phyloP scores from a whole-genome alignment of 2,329 filamentous ascomycete genomes.

The Colletotrichum eremochloae region DNA sequence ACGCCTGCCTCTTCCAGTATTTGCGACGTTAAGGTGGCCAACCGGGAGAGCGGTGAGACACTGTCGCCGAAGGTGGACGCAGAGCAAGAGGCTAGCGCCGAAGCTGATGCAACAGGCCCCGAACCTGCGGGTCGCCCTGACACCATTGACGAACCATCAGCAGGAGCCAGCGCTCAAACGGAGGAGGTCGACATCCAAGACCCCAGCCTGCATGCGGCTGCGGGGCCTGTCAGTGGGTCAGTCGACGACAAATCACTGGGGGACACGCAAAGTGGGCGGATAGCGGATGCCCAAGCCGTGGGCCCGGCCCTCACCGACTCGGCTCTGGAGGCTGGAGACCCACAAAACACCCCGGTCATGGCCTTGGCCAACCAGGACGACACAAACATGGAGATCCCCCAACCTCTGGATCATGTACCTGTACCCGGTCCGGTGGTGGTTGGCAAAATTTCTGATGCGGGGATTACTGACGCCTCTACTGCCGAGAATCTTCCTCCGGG shows the following conservation, averaged over 20 bases:
- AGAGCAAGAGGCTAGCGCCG: constrained; percentile 31
- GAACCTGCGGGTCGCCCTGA: constrained; percentile 35
- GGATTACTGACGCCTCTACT: constrained; percentile 32
- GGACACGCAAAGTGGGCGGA: constrained; percentile 41
- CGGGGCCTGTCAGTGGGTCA: constrained; percentile 20
- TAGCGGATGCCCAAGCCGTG: constrained; percentile 42
- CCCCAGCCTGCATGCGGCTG: constrained; percentile 39
- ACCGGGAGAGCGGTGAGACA: constrained; percentile 41
- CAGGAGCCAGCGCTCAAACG: constrained; percentile 19
- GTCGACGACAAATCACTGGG: constrained; percentile 39
- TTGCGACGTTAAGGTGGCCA: constrained; percentile 18
- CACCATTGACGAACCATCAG: constrained; percentile 35
- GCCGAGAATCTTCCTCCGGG: constrained; percentile 36
- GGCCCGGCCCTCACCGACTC: constrained; percentile 43
- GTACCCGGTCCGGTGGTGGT: constrained; percentile 20
- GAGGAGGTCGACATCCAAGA: constrained; percentile 27
- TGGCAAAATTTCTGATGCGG: constrained; percentile 41
- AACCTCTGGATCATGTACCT: constrained; percentile 31
- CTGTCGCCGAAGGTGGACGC: constrained; percentile 15
- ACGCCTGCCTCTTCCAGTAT: constrained; percentile 9
- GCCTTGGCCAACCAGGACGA: constrained; percentile 41
- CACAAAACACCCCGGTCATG: constrained; percentile 37
- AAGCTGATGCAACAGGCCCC: constrained; percentile 38
- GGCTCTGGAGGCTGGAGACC: constrained; percentile 40
- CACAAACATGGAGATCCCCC: constrained; percentile 43